Conservation (phyloP, 495 filamentous ascomycete genomes). For the Podospora fimiseda region DNA sequence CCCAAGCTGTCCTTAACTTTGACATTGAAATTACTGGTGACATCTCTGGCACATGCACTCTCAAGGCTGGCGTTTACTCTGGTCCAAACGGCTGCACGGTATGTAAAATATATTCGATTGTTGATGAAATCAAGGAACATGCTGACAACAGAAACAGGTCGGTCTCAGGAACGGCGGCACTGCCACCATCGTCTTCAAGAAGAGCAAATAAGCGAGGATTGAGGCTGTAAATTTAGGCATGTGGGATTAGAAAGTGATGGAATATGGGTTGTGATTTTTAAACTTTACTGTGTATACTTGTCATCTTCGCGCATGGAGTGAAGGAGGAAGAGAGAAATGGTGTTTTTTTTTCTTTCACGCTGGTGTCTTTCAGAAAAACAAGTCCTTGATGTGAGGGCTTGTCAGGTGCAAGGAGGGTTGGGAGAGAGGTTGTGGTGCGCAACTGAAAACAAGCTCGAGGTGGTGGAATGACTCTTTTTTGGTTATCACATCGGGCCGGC, state of each 20-base stretch:
- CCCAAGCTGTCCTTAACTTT: constrained; percentile 59
- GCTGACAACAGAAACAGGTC: constrained; percentile 28
- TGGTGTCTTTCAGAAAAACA: background rate
- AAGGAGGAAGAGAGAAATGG: constrained; percentile 3
- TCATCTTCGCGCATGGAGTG: constrained; percentile 21
- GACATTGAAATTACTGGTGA: constrained; percentile 64
- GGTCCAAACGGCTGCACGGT: constrained; percentile 64
- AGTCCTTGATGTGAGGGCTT: background rate
- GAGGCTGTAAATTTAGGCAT: constrained; percentile 3
- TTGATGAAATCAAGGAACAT: background rate
- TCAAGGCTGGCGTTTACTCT: constrained; percentile 58
- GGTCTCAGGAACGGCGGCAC: constrained; percentile 31
- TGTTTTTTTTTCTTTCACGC: no score
- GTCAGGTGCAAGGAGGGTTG: background rate
- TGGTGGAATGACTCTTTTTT: background rate
- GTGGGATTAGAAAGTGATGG: constrained; percentile 9
- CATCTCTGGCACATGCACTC: constrained; percentile 61
- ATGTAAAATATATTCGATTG: constrained; percentile 25
- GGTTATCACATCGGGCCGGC: background rate
- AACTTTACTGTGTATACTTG: constrained; percentile 39
- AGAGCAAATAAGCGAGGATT: constrained; percentile 5
- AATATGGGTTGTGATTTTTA: constrained; percentile 21
- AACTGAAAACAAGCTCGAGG: background rate
- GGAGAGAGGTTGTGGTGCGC: background rate
- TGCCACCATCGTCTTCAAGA: constrained; percentile 33